Evolutionary conservation across 495 filamentous ascomycete genomes (phyloP), one percentile per base, ranked within the genome.

Genomic region (Aspergillus panamensis): DNA sequence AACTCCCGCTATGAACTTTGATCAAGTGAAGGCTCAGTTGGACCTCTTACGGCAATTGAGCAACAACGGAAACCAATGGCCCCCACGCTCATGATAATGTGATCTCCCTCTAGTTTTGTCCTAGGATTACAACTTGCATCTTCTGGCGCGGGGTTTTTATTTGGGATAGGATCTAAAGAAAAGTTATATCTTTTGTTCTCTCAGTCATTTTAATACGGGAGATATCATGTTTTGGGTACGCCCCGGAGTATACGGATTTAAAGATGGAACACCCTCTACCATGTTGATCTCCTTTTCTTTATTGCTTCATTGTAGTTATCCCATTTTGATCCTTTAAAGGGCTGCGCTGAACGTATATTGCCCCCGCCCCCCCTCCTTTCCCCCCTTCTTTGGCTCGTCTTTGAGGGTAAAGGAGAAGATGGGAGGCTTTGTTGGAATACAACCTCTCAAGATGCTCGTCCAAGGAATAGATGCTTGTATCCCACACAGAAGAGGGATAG

Each of bases 21-120:
- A 75, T 35, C 72, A 74, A 56, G 71, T 76, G 35, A 76, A 80
- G 62, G 77, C 78, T 29, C 72, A 75, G 52, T 57, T 81, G 63
- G 74, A 80, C 61, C 59, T 82, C 19, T 55, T 82, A 44, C 73
- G 69, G 25, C 72, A 73, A 17, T 50, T 79, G 59, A 73, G 64
- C 61, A 71, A 69, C 58, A 67, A 71, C 39, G 62, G 57, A 9
- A 71, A 70, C 56, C 73, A 75, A 53, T 72, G 70, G 20, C 73
- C 73, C 12, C 72, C 69, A 42, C 70, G 66, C 30, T 68, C 66
- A 35, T 77, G 62, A 64, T 61, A 8, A 25, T 45, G 31, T 66
- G 48, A 59, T 55, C 51, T 45, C 53, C 43, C 44, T 55, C 21
- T 47, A 32, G 45, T 30, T 58, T 55, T n/a, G 51, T 39, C 48